Conservation (phyloP, 306 rosid genomes). For the Castanea mollissima region DNA sequence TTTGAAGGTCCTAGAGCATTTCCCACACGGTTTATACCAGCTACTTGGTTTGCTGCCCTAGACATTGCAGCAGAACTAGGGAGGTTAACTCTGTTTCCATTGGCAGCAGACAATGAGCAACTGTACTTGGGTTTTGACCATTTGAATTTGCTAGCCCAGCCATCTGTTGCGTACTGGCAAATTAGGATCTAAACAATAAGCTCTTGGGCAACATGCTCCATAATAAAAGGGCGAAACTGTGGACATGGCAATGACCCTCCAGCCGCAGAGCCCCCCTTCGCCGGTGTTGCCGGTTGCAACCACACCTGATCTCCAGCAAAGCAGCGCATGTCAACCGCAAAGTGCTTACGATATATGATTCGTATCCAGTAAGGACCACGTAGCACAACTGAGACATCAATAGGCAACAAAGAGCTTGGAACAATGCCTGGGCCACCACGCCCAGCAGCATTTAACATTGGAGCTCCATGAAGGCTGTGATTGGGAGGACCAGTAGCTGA, state of each 20-base stretch:
- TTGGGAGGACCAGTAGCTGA: slow-evolving; percentile 49
- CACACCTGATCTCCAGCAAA: slow-evolving; percentile 99
- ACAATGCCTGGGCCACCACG: slow-evolving; percentile 98
- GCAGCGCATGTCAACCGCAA: slow-evolving; percentile 99
- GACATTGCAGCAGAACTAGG: slow-evolving; percentile 72
- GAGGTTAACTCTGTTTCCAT: slow-evolving; percentile 72
- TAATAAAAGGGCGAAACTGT: slow-evolving; percentile 95
- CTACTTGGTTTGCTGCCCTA: slow-evolving; percentile 73
- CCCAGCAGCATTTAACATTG: slow-evolving; percentile 85
- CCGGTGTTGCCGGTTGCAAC: slow-evolving; percentile 99
- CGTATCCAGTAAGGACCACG: slow-evolving; percentile 99
- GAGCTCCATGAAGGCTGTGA: slow-evolving; percentile 63
- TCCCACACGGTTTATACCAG: slow-evolving; percentile 74
- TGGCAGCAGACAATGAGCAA: slow-evolving; percentile 62
- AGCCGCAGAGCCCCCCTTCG: slow-evolving; percentile 74
- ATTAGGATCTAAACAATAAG: slow-evolving; percentile 85
- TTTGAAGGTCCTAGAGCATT: slow-evolving; percentile 77
- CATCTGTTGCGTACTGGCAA: slow-evolving; percentile 65
- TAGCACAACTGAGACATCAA: slow-evolving; percentile 97
- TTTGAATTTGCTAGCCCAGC: slow-evolving; percentile 66
- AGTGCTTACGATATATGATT: slow-evolving; percentile 86
- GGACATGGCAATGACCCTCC: slow-evolving; percentile 99
- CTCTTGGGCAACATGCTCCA: slow-evolving; percentile 99
- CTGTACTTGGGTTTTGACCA: slow-evolving; percentile 64
- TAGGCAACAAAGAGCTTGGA: slow-evolving; percentile 95